Evolutionary conservation across 495 filamentous ascomycete genomes (phyloP), one percentile per base, ranked within the genome.

Genomic region (Penicillium subrubescens): DNA sequence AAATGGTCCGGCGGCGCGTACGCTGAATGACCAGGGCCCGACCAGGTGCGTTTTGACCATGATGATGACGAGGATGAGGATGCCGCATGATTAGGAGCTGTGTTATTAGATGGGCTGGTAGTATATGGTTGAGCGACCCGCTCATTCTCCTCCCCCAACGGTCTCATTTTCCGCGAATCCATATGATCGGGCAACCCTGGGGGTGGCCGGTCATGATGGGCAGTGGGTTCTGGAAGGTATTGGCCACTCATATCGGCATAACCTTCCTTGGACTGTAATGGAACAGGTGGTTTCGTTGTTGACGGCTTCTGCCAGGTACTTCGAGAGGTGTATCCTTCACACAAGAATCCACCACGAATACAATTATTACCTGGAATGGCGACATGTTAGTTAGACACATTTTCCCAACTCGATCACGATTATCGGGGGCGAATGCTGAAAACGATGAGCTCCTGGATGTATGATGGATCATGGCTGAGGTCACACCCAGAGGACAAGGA

Each of bases 281-380:
- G 92, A 65, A 96, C 83, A 43, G 92, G 90, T 5, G 86, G 65
- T 67, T 87, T 88, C 43, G 80, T 64, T 67, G 71, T 87, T 72
- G 78, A 84, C 21, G 84, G 84, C 71, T 89, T 89, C 61, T 88
- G 84, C 91, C 90, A 94, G 75, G 81, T 87, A 69, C 78, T 89
- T 79, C 85, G 88, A 63, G 85, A 89, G 69, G 90, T 90, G 77
- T 99, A 99, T n/a, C 95, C 95, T 70, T 93, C 91, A 73, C 95
- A 99, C 27, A 93, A 81, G 75, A 97, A 97, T 14, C 92, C 92
- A 50, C 95, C 95, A 61, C 92, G 89, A 51, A 92, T 83, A 75
- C 95, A 99, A 73, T 99, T 99, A 73, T 89, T 92, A 80, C 93
- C 93, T 97, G 70, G n/a, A 27, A 41, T 21, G 25, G 21, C 12